These are phyloP conservation scores for Yamadazyma insecticola DNA, from an alignment of 805 yeast genomes.

Conservation along the genomic window DNA sequence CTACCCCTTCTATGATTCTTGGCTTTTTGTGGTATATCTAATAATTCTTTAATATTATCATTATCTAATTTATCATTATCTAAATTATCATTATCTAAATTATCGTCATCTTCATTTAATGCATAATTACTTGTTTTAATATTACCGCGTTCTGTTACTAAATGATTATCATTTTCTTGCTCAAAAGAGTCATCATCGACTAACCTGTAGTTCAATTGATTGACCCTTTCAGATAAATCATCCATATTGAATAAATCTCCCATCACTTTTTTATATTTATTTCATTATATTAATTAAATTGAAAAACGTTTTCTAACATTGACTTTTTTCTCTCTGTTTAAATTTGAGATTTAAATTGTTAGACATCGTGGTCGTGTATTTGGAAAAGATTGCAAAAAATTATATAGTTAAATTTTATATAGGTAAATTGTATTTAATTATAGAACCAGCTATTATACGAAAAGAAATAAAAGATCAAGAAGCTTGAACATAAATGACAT, in stretches of 20 bases:
- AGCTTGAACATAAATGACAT: conserved; percentile 7
- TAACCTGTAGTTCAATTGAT: conserved; percentile 7
- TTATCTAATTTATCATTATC: not conserved
- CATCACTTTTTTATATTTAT: too few species aligned
- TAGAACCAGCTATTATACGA: too few species aligned
- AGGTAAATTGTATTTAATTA: too few species aligned
- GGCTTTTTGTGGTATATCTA: not conserved
- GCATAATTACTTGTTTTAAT: not conserved
- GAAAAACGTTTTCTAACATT: not conserved
- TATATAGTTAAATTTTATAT: too few species aligned
- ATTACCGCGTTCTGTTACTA: not conserved
- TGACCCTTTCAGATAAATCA: conserved; percentile 10
- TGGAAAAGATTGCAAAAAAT: too few species aligned
- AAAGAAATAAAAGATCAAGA: too few species aligned
- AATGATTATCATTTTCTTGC: not conserved
- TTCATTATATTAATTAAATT: too few species aligned
- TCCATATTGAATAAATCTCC: conserved; percentile 11
- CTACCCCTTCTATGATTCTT: conserved; percentile 7
- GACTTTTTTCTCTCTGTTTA: too few species aligned
- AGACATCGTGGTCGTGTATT: too few species aligned
- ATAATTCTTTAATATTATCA: too few species aligned
- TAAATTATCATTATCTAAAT: not conserved
- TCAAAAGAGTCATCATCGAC: conserved; percentile 2
- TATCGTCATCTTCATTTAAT: conserved; percentile 2
- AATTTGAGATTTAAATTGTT: too few species aligned